Percentiles rank a stretch among this genome's conserved stretches.
phyloP scores from a whole-genome alignment of 805 yeast genomes.

The Priceomyces carsonii region DNA sequence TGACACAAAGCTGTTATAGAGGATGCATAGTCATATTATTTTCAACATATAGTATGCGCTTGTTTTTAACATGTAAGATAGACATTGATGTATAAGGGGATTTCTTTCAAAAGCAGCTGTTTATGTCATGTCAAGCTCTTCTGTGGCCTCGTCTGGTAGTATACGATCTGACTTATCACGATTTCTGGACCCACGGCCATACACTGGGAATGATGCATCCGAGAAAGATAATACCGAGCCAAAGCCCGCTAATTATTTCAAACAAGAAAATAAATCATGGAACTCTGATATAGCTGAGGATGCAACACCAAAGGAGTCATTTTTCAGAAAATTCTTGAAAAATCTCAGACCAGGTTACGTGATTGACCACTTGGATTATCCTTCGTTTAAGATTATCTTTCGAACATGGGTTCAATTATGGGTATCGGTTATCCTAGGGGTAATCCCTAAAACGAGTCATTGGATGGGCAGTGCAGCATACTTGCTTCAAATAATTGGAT shows the following conservation, averaged over 20 bases:
- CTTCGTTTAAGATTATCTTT: conserved; percentile 18
- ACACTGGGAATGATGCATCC: too few relatives aligned
- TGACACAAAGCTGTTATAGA: not conserved
- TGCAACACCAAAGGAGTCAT: conserved; percentile 10
- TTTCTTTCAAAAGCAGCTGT: too few relatives aligned
- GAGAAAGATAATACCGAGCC: too few relatives aligned
- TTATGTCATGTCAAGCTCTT: too few relatives aligned
- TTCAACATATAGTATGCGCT: not conserved
- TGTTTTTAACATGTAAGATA: not conserved
- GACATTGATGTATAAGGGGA: too few relatives aligned
- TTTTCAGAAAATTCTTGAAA: conserved; percentile 11
- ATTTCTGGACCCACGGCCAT: too few relatives aligned
- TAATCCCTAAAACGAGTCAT: conserved; percentile 20
- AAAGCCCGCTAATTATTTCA: too few relatives aligned
- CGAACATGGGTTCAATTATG: conserved; percentile 31
- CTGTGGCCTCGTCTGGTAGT: too few relatives aligned
- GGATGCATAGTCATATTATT: not conserved
- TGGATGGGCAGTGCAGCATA: conserved; percentile 34
- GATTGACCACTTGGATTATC: conserved; percentile 24
- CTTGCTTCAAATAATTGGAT: conserved; percentile 27
- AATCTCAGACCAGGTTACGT: conserved; percentile 23
- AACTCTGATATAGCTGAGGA: too few relatives aligned
- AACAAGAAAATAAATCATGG: too few relatives aligned
- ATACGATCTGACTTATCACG: too few relatives aligned
- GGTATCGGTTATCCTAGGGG: conserved; percentile 22